These are phyloP conservation scores for Xylaria intraflava DNA, from an alignment of 495 filamentous ascomycete species.

Conservation along the genomic window DNA sequence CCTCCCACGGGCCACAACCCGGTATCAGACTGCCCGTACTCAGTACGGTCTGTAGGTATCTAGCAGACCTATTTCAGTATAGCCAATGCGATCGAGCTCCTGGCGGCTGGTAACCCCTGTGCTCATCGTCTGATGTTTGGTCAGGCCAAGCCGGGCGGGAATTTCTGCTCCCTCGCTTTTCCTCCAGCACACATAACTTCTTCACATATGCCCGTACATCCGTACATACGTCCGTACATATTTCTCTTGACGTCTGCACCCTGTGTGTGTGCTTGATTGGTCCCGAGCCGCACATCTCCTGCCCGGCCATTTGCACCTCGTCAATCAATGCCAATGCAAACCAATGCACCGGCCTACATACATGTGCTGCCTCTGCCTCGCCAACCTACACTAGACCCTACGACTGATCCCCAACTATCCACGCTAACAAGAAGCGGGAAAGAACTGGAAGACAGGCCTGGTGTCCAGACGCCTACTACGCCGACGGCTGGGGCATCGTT, in stretches of 20 bases:
- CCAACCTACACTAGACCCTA: too few relatives aligned
- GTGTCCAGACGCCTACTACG: not conserved
- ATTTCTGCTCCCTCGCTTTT: not conserved
- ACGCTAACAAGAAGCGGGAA: not conserved
- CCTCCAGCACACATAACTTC: not conserved
- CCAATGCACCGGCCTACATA: not conserved
- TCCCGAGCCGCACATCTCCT: not conserved
- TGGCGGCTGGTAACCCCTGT: not conserved
- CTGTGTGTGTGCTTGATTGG: too few relatives aligned
- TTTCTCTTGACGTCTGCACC: not conserved
- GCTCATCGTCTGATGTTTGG: not conserved
- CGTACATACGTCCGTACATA: too few relatives aligned
- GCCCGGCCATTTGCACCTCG: not conserved
- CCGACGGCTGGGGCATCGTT: not conserved
- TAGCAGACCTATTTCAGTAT: not conserved
- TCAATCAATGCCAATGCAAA: not conserved
- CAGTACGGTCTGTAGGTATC: too few relatives aligned
- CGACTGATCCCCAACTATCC: too few relatives aligned
- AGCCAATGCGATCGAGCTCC: constrained; percentile 7
- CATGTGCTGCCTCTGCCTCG: not conserved
- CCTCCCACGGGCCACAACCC: constrained; percentile 1
- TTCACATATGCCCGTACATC: not conserved
- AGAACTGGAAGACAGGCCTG: not conserved
- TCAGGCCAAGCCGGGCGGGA: not conserved
- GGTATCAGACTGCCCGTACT: not conserved